Percentiles rank a stretch among this genome's conserved stretches.
Conservation (phyloP, 2,329 filamentous ascomycete species). For the Drechslera avenae region DNA sequence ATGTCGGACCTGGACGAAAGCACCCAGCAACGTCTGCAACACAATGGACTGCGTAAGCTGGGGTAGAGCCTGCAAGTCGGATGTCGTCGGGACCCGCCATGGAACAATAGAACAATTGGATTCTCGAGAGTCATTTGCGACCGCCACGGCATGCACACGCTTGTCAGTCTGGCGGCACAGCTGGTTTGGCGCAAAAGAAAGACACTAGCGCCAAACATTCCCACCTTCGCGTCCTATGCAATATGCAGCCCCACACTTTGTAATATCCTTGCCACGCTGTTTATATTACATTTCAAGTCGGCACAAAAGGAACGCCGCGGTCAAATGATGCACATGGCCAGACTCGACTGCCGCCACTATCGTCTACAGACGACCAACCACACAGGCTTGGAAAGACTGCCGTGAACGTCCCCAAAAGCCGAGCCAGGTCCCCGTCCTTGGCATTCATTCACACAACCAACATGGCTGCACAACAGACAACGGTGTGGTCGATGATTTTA, state of each 20-base stretch:
- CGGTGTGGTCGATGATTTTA: background rate
- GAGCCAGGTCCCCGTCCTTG: slow-evolving; percentile 19
- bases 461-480: background rate
- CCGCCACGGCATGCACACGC: slow-evolving; percentile 1
- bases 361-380: background rate
- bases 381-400: slow-evolving; percentile 16
- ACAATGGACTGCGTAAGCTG: no score
- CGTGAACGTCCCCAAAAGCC: slow-evolving; percentile 15
- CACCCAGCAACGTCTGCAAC: no score
- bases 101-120: background rate
- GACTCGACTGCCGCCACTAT: slow-evolving; percentile 10
- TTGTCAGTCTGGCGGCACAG: slow-evolving; percentile 8
- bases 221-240: slow-evolving; percentile 4
- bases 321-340: slow-evolving; percentile 20
- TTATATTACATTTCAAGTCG: slow-evolving; percentile 20
- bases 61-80: no score
- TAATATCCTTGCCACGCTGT: slow-evolving; percentile 26
- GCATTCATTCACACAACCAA: background rate
- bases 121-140: slow-evolving; percentile 9
- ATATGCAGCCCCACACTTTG: slow-evolving; percentile 28
- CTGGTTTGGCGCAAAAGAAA: background rate
- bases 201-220: background rate
- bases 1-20: background rate
- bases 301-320: slow-evolving; percentile 11
- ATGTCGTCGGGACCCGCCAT: background rate